These are phyloP conservation scores for Salisapilia sapeloensis DNA, from an alignment of 352 stramenopile species.

Conservation along the genomic window DNA sequence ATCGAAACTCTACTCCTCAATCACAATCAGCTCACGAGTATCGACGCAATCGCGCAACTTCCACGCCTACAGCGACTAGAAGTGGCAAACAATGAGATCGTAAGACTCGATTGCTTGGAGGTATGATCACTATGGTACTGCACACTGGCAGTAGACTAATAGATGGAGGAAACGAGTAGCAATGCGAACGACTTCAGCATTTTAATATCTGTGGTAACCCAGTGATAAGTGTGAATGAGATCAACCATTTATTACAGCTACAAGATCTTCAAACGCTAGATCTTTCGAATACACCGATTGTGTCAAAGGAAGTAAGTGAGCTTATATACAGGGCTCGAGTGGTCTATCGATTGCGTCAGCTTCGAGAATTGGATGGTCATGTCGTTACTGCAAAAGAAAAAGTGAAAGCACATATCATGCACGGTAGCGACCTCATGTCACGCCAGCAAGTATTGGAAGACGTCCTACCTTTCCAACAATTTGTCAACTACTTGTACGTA, in stretches of 20 bases:
- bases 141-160: too few species aligned
- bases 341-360: conserved; percentile 33
- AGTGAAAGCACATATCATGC: conserved; percentile 57
- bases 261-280: conserved; percentile 21
- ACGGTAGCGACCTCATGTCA: conserved; percentile 38
- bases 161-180: conserved; percentile 6
- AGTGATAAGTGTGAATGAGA: conserved; percentile 33
- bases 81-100: conserved; percentile 34
- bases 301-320: conserved; percentile 10
- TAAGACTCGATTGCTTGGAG: conserved; percentile 15
- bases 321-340: conserved; percentile 47
- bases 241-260: conserved; percentile 30
- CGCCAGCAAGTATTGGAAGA: conserved; percentile 37
- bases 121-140: conserved; percentile 10
- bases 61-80: conserved; percentile 33
- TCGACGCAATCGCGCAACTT: conserved; percentile 23
- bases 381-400: conserved; percentile 47
- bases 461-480: conserved; percentile 29
- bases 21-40: conserved; percentile 30
- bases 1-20: conserved; percentile 20
- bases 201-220: conserved; percentile 35
- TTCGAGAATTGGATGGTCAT: conserved; percentile 31
- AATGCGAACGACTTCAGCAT: conserved; percentile 26
- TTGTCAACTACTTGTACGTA: conserved; percentile 50
- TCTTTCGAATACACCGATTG: conserved; percentile 23